These are phyloP conservation scores for Xanthoceras sorbifolium DNA, from an alignment of 345 rosid species.

Conservation along the genomic window DNA sequence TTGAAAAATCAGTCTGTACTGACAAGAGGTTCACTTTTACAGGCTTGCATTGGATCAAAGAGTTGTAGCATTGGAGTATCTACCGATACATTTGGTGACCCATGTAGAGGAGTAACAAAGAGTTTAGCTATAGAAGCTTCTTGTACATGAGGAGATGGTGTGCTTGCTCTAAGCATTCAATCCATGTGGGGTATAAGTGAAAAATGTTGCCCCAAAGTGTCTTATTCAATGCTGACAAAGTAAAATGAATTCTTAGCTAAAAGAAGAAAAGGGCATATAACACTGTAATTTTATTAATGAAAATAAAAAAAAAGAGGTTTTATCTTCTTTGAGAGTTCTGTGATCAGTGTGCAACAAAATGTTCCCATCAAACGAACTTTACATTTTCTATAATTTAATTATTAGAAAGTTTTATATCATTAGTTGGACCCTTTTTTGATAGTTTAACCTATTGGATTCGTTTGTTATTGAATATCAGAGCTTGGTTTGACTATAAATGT, in stretches of 20 bases:
- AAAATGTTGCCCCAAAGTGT: constrained; percentile 13
- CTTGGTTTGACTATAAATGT: too few species aligned
- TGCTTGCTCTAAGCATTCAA: constrained; percentile 20
- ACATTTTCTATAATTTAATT: too few species aligned
- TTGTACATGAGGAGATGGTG: constrained; percentile 49
- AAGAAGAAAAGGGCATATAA: background rate
- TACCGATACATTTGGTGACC: constrained; percentile 65
- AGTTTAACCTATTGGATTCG: too few species aligned
- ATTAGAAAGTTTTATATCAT: too few species aligned
- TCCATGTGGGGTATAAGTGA: constrained; percentile 9
- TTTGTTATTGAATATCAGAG: too few species aligned
- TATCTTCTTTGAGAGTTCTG: background rate
- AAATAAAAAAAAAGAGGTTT: background rate
- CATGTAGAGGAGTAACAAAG: constrained; percentile 67
- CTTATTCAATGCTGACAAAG: background rate
- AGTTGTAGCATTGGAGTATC: constrained; percentile 76
- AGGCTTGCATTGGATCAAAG: constrained; percentile 88
- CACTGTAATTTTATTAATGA: background rate
- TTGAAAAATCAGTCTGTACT: background rate
- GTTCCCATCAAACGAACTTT: too few species aligned
- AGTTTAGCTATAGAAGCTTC: constrained; percentile 93
- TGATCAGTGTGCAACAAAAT: constrained; percentile 3
- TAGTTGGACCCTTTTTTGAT: too few species aligned
- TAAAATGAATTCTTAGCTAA: background rate
- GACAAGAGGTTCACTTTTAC: constrained; percentile 19